Conservation (phyloP, 345 rosid species). For the Brassica rapa region DNA sequence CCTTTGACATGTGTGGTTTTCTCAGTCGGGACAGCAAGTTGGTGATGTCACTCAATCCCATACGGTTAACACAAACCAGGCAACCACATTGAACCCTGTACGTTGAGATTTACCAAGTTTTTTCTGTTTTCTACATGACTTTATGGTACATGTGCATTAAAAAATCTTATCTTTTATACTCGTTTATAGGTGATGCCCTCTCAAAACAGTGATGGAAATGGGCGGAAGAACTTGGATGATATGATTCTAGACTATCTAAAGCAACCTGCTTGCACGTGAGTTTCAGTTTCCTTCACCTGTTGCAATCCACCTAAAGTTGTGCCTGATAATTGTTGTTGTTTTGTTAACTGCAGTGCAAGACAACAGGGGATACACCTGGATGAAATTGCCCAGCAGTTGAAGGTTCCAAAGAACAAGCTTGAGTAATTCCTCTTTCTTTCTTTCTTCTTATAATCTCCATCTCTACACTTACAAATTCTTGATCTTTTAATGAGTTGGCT, state of each 20-base stretch:
- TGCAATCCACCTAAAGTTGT: neutral
- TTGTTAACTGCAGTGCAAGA: neutral
- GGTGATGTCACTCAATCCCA: conserved; percentile 48
- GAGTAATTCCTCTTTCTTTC: conserved; percentile 50
- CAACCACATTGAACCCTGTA: conserved; percentile 56
- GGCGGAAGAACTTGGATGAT: conserved; percentile 48
- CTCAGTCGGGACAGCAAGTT: conserved; percentile 39
- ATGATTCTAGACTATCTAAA: conserved; percentile 61
- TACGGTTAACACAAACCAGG: conserved; percentile 38
- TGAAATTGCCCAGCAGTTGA: conserved; percentile 73
- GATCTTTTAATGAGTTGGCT: neutral
- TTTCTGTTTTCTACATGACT: conserved; percentile 6
- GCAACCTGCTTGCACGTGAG: conserved; percentile 76
- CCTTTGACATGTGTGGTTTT: conserved; percentile 3
- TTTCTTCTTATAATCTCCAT: neutral
- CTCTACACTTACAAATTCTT: neutral
- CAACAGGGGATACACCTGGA: conserved; percentile 48
- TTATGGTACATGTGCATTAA: conserved; percentile 12
- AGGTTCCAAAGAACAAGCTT: conserved; percentile 70
- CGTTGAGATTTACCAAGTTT: conserved; percentile 2
- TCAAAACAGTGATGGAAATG: conserved; percentile 40
- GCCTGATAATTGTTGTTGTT: neutral
- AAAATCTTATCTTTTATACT: neutral
- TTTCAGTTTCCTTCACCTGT: neutral
- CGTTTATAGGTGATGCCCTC: conserved; percentile 50